Percentiles rank a stretch among this genome's conserved stretches.
These are phyloP conservation scores for Debaryomyces castellii DNA, from an alignment of 805 yeast genomes.

Conservation along the genomic window DNA sequence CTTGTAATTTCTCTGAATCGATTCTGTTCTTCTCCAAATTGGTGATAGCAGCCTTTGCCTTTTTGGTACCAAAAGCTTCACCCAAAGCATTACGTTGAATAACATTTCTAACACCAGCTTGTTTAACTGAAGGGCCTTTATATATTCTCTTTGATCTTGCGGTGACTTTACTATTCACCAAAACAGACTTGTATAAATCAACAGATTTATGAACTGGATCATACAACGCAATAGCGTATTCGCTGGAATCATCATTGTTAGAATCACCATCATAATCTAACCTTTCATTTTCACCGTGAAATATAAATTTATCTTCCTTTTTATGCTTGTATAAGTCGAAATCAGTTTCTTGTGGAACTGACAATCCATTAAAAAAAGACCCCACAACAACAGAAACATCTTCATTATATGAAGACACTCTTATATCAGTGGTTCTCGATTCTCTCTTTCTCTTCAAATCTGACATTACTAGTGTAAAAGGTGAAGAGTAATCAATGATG, in stretches of 20 bases:
- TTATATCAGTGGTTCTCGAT: slow-evolving; percentile 40
- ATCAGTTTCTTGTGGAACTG: slow-evolving; percentile 54
- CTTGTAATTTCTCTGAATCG: slow-evolving; percentile 78
- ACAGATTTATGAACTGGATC: slow-evolving; percentile 66
- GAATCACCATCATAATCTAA: slow-evolving; percentile 70
- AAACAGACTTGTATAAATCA: slow-evolving; percentile 62
- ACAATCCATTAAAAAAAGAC: slow-evolving; percentile 77
- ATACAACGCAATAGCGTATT: slow-evolving; percentile 74
- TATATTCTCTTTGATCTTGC: slow-evolving; percentile 58
- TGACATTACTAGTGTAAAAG: slow-evolving; percentile 1
- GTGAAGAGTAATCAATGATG: background rate
- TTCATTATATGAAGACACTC: slow-evolving; percentile 37
- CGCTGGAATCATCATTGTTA: slow-evolving; percentile 29
- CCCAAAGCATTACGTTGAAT: slow-evolving; percentile 83
- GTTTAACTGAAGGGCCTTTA: slow-evolving; percentile 65
- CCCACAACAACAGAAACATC: slow-evolving; percentile 57
- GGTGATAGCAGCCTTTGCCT: slow-evolving; percentile 86
- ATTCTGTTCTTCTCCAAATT: slow-evolving; percentile 81
- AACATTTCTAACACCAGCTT: slow-evolving; percentile 47
- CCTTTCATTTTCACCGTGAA: slow-evolving; percentile 74
- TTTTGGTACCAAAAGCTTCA: slow-evolving; percentile 95
- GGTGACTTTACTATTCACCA: slow-evolving; percentile 60
- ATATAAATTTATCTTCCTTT: slow-evolving; percentile 42
- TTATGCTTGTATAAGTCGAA: slow-evolving; percentile 64
- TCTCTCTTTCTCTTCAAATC: slow-evolving; percentile 11